Evolutionary conservation across 2,329 filamentous ascomycete species (phyloP).

Genomic region (Pestalotiopsis sp.): DNA sequence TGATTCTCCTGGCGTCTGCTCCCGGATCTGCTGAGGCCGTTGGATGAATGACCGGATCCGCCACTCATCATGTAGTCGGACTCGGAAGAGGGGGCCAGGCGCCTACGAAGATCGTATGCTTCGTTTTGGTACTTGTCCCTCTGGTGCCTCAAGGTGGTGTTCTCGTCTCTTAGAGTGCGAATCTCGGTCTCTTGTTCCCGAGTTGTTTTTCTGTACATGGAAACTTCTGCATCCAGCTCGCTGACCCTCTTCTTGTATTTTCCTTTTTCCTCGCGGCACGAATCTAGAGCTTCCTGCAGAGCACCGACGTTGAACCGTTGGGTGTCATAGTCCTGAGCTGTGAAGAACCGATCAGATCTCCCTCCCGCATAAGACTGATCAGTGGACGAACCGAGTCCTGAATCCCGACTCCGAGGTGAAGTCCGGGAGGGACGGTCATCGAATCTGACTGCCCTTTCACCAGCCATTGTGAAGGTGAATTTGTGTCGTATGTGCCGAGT

Average conservation of each 20-base stretch:
- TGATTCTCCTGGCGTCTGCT: neutral
- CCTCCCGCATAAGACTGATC: conserved; percentile 30
- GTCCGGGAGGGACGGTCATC: neutral
- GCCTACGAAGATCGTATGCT: neutral
- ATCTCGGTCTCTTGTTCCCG: conserved; percentile 17
- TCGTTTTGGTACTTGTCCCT: neutral
- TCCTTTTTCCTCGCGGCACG: conserved; percentile 22
- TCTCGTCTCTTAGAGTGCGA: neutral
- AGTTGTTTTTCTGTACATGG: conserved; percentile 12
- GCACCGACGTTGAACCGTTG: conserved; percentile 26
- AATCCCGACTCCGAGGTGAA: conserved; percentile 16
- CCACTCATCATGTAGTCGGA: conserved; percentile 14
- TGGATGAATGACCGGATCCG: conserved; percentile 10
- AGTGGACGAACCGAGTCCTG: conserved; percentile 35
- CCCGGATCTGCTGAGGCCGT: neutral
- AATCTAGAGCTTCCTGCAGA: conserved; percentile 30
- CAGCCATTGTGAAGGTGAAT: conserved; percentile 1
- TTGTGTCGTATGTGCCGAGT: neutral
- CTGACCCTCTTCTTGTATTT: conserved; percentile 25
- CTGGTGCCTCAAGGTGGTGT: neutral
- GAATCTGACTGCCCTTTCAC: conserved; percentile 11
- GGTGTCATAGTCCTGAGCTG: conserved; percentile 24
- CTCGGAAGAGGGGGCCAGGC: neutral
- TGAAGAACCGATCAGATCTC: conserved; percentile 28
- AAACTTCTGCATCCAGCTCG: conserved; percentile 25